Conservation (phyloP, 192 early-diverging fungal species). For the Obelidium mucronatum region DNA sequence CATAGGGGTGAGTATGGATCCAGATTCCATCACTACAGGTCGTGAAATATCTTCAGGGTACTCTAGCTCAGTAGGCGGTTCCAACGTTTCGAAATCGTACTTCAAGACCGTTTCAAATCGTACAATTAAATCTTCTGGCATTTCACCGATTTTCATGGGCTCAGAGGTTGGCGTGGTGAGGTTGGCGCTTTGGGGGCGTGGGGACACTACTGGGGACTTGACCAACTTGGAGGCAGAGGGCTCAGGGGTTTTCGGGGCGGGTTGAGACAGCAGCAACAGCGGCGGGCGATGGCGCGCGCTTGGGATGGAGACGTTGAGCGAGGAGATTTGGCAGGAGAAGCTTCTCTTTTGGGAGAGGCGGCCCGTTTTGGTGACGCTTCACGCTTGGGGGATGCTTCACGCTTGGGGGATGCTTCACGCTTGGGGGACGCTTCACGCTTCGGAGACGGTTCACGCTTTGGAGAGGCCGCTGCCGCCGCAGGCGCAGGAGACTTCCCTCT, state of each 20-base stretch:
- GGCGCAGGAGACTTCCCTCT: background rate
- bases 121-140: no score
- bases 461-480: background rate
- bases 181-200: background rate
- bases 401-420: constrained; percentile 14
- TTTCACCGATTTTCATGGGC: constrained; percentile 20
- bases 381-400: constrained; percentile 7
- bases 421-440: background rate
- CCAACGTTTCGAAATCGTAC: constrained; percentile 23
- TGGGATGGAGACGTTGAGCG: constrained; percentile 15
- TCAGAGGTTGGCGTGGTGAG: constrained; percentile 16
- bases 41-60: constrained; percentile 57
- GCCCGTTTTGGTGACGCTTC: constrained; percentile 3
- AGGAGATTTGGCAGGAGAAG: constrained; percentile 13
- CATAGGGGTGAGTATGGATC: constrained; percentile 70
- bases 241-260: constrained; percentile 19
- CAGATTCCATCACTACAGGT: constrained; percentile 53
- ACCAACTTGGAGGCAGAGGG: constrained; percentile 34
- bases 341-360: background rate
- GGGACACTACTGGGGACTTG: background rate
- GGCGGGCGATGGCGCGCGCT: constrained; percentile 1
- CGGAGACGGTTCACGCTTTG: background rate
- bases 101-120: no score
- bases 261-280: background rate
- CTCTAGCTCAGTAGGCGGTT: constrained; percentile 53